Percentiles rank a stretch among this genome's conserved stretches.
phyloP scores from a whole-genome alignment of 768 basidiomycete species.

The Naematelia aurantialba region DNA sequence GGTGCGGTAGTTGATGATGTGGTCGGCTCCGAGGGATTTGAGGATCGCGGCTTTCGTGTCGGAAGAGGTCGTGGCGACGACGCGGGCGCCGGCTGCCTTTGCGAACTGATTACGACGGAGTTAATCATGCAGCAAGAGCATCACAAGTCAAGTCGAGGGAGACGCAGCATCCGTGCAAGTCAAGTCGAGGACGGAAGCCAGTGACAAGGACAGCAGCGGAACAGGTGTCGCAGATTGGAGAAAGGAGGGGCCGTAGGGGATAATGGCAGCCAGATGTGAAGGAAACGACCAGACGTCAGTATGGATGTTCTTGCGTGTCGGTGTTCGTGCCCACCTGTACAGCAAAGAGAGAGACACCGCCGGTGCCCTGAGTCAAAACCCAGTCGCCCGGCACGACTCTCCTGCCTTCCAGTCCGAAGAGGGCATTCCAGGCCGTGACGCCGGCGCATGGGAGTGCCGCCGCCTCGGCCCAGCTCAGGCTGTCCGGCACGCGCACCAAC shows the following conservation, averaged over 20 bases:
- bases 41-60: constrained; percentile 16
- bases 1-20: constrained; percentile 27
- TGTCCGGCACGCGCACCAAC: neutral
- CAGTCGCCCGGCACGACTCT: constrained; percentile 18
- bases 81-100: constrained; percentile 21
- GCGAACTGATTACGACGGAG: constrained; percentile 22
- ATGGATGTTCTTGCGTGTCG: neutral
- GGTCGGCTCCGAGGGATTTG: constrained; percentile 21
- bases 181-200: too few species aligned
- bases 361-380: constrained; percentile 28
- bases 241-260: too few species aligned
- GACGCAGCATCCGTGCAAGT: too few species aligned
- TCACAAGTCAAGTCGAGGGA: too few species aligned
- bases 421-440: constrained; percentile 28
- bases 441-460: constrained; percentile 27
- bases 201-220: too few species aligned
- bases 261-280: too few species aligned
- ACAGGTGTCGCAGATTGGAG: too few species aligned
- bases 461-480: constrained; percentile 4
- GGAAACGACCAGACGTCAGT: too few species aligned
- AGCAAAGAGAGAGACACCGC: constrained; percentile 28
- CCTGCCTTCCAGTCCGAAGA: constrained; percentile 19
- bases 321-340: constrained; percentile 15
- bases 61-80: constrained; percentile 24
- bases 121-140: too few species aligned